Percentiles rank a stretch among this genome's conserved stretches.
These are phyloP conservation scores for Calonectria pseudoreteaudii DNA, from an alignment of 2,329 filamentous ascomycete genomes.

Conservation along the genomic window DNA sequence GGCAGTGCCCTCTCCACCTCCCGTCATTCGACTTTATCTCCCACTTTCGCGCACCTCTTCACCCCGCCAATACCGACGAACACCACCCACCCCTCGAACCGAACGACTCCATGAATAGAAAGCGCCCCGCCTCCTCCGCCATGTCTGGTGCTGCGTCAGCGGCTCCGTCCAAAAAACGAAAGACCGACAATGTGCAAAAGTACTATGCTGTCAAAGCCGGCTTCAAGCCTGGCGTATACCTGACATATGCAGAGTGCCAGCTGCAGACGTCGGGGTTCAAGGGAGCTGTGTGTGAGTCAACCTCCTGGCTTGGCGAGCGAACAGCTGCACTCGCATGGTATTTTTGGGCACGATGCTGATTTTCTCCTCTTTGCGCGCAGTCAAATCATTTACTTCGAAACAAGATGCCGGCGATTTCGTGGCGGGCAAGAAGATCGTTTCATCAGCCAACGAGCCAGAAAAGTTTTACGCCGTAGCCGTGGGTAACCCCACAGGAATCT, in stretches of 20 bases:
- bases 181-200: slow-evolving; percentile 62
- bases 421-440: slow-evolving; percentile 63
- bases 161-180: slow-evolving; percentile 58
- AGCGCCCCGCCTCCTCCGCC: slow-evolving; percentile 40
- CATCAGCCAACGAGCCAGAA: slow-evolving; percentile 54
- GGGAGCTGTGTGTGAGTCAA: slow-evolving; percentile 75
- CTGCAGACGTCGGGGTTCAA: slow-evolving; percentile 69
- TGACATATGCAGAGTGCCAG: slow-evolving; percentile 71
- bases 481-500: slow-evolving; percentile 70
- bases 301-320: not conserved
- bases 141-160: slow-evolving; percentile 27
- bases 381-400: slow-evolving; percentile 81
- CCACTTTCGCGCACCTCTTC: slow-evolving; percentile 2
- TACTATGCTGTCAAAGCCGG: slow-evolving; percentile 74
- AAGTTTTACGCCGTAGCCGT: slow-evolving; percentile 72
- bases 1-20: slow-evolving; percentile 30
- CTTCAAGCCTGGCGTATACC: slow-evolving; percentile 70
- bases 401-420: slow-evolving; percentile 85
- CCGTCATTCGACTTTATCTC: slow-evolving; percentile 40
- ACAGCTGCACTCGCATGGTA: not conserved
- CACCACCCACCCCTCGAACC: slow-evolving; percentile 15
- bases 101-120: slow-evolving; percentile 45
- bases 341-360: slow-evolving; percentile 19
- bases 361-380: slow-evolving; percentile 55
- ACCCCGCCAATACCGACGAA: slow-evolving; percentile 17